Conservation (phyloP, 73 alveolate genomes). For the Paramecium pentaurelia region DNA sequence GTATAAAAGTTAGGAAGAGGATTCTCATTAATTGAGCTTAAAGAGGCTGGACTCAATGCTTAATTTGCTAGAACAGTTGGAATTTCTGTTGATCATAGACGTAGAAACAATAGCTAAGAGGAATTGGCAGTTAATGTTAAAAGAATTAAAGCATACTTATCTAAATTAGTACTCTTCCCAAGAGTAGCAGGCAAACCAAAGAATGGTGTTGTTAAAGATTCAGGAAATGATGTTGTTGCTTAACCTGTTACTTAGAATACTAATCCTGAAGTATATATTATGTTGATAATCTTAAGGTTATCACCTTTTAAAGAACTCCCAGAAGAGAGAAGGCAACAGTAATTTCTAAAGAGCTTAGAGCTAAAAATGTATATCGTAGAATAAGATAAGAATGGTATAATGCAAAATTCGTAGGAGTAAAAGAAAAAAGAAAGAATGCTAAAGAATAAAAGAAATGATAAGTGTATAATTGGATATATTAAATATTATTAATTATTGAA, state of each 20-base stretch:
- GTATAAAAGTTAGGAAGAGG: conserved; percentile 93
- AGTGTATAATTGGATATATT: neutral
- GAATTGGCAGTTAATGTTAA: conserved; percentile 83
- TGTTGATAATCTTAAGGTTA: neutral
- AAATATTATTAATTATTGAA: neutral
- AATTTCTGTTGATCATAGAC: conserved; percentile 97
- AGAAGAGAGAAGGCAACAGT: conserved; percentile 30
- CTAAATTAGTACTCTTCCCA: conserved; percentile 95
- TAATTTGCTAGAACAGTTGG: conserved; percentile 97
- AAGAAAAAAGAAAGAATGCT: conserved; percentile 14
- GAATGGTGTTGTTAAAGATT: conserved; percentile 26
- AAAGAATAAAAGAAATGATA: conserved; percentile 32
- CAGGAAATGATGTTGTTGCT: neutral
- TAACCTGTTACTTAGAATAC: neutral
- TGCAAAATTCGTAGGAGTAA: conserved; percentile 51
- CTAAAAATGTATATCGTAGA: neutral
- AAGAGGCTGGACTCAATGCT: conserved; percentile 88
- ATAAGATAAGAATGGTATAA: conserved; percentile 42
- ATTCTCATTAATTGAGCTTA: conserved; percentile 90
- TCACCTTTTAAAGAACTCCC: conserved; percentile 27
- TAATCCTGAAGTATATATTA: conserved; percentile 2
- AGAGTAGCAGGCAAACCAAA: conserved; percentile 48
- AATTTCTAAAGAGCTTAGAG: conserved; percentile 15
- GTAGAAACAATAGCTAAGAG: conserved; percentile 90
- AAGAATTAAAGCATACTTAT: conserved; percentile 89